Percentiles rank a stretch among this genome's conserved stretches.
These are phyloP conservation scores for Symbiodinium natans DNA, from an alignment of 73 alveolate genomes.

Conservation along the genomic window DNA sequence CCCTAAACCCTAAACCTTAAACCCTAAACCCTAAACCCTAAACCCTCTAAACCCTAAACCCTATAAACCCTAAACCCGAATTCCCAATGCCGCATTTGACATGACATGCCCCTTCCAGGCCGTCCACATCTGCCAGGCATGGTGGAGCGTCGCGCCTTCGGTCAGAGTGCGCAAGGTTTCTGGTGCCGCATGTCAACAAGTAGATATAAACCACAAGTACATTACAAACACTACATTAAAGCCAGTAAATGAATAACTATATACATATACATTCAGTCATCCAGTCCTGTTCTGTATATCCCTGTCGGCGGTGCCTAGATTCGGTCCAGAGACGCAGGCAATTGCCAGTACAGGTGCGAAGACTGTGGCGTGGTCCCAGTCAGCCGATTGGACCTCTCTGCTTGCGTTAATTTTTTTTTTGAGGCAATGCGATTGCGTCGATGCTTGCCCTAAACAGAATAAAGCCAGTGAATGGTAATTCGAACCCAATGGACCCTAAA, in stretches of 20 bases:
- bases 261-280: not conserved
- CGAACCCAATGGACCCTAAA: no score
- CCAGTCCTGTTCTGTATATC: no score
- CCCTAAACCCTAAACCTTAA: no score
- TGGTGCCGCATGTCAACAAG: not conserved
- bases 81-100: not conserved
- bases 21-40: no score
- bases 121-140: conserved; percentile 58
- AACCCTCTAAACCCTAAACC: no score
- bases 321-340: conserved; percentile 71
- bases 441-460: no score
- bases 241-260: not conserved
- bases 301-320: not conserved
- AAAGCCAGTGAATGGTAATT: no score
- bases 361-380: conserved; percentile 69
- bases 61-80: no score
- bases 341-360: conserved; percentile 76
- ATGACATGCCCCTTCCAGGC: not conserved
- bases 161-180: not conserved
- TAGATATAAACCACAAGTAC: no score
- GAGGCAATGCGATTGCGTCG: no score
- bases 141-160: conserved; percentile 76
- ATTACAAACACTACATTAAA: no score
- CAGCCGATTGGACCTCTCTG: conserved; percentile 40
- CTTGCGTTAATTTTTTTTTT: no score